These are phyloP conservation scores for Candida oleophila DNA, from an alignment of 805 yeast species.

Conservation along the genomic window DNA sequence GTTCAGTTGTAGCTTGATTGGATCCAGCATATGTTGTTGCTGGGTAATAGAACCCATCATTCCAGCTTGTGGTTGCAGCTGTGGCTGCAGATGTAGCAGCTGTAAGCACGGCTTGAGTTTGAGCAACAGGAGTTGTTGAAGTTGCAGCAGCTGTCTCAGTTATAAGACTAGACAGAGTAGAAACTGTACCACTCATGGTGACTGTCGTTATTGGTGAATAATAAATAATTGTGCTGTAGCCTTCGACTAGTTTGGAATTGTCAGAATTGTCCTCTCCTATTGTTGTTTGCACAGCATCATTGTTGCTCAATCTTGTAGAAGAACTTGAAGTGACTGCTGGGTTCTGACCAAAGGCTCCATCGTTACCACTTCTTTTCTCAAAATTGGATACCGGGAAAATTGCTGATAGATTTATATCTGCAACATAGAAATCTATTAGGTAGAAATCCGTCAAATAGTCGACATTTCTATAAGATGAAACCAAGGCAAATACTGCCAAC, in stretches of 20 bases:
- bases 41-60: neutral
- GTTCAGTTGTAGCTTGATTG: constrained; percentile 4
- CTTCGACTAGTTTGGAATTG: neutral
- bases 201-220: neutral
- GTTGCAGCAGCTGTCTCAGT: neutral
- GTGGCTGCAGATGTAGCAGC: neutral
- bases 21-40: neutral
- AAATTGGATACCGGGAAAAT: constrained; percentile 20
- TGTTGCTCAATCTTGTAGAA: neutral
- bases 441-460: constrained; percentile 33
- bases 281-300: neutral
- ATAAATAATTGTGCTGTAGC: neutral
- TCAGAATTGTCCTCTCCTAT: neutral
- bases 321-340: neutral
- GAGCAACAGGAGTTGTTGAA: constrained; percentile 1
- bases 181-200: neutral
- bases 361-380: constrained; percentile 11
- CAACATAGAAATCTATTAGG: constrained; percentile 34
- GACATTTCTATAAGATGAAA: constrained; percentile 38
- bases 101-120: neutral
- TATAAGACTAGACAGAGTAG: neutral
- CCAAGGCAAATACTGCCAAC: constrained; percentile 34
- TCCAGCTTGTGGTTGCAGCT: neutral
- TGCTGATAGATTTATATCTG: constrained; percentile 29
- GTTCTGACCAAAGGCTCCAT: constrained; percentile 2